A percentile compares a stretch with the other conserved stretches of the same genome.
These are phyloP conservation scores for Diaporthe australafricana DNA, from an alignment of 2,329 filamentous ascomycete species.

Conservation along the genomic window DNA sequence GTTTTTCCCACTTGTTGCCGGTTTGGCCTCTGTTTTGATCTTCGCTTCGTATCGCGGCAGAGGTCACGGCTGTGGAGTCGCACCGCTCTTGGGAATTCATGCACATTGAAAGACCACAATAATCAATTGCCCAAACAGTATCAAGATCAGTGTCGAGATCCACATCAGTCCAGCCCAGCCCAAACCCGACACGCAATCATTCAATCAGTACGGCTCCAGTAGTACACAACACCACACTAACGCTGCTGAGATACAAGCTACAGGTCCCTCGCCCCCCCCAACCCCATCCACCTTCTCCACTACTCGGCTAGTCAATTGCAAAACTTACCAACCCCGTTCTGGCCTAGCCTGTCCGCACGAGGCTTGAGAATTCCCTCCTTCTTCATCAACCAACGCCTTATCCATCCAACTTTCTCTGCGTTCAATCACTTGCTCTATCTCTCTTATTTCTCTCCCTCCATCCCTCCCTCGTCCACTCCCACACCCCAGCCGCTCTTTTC, in stretches of 20 bases:
- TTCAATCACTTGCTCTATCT: neutral
- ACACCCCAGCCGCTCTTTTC: neutral
- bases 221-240: too few relatives aligned
- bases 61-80: constrained; percentile 5
- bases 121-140: neutral
- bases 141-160: too few relatives aligned
- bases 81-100: constrained; percentile 17
- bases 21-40: constrained; percentile 26
- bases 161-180: too few relatives aligned
- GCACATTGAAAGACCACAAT: neutral
- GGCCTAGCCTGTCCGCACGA: constrained; percentile 15
- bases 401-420: neutral
- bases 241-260: too few relatives aligned
- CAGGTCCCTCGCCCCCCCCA: neutral
- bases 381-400: neutral
- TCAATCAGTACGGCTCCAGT: neutral
- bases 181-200: neutral
- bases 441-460: neutral
- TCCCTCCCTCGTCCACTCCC: neutral
- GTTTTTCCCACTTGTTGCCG: neutral
- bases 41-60: neutral
- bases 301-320: constrained; percentile 11
- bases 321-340: constrained; percentile 8
- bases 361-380: constrained; percentile 18
- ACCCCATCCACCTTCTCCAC: neutral